Percentiles rank a stretch among this genome's conserved stretches.
Evolutionary conservation across 352 stramenopile genomes (phyloP).

Genomic region (Phytophthora ramorum): DNA sequence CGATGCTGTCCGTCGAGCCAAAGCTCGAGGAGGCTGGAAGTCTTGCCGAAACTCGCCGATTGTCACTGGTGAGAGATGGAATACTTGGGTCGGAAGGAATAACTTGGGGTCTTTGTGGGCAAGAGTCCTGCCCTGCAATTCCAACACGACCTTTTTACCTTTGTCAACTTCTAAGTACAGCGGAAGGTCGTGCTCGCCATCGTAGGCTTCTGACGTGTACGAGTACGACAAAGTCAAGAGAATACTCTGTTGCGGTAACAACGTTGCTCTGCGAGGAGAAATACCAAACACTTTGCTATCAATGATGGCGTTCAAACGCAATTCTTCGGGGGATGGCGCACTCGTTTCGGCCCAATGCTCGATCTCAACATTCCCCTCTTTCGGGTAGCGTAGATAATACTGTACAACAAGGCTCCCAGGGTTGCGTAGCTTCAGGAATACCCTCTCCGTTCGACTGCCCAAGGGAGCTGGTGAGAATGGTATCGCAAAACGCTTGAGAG

Average conservation of each 20-base stretch:
- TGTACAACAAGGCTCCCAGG: slow-evolving; percentile 83
- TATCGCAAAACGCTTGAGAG: slow-evolving; percentile 62
- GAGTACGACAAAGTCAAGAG: slow-evolving; percentile 72
- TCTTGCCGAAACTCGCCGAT: slow-evolving; percentile 66
- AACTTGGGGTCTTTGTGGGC: slow-evolving; percentile 64
- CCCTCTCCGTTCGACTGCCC: slow-evolving; percentile 54
- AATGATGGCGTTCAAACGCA: slow-evolving; percentile 82
- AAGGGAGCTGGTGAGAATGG: slow-evolving; percentile 82
- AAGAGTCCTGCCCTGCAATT: slow-evolving; percentile 87
- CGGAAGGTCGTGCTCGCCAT: slow-evolving; percentile 85
- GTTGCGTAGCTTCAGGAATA: slow-evolving; percentile 90
- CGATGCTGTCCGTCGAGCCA: slow-evolving; percentile 3
- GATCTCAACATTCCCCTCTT: slow-evolving; percentile 93
- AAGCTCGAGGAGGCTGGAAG: slow-evolving; percentile 21
- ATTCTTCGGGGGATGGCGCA: slow-evolving; percentile 80
- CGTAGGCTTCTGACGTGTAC: slow-evolving; percentile 76
- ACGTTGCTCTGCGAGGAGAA: slow-evolving; percentile 53
- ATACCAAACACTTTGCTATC: slow-evolving; percentile 81
- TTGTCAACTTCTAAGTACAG: slow-evolving; percentile 90
- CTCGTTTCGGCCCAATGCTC: slow-evolving; percentile 93
- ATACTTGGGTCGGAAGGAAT: slow-evolving; percentile 65
- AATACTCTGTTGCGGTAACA: slow-evolving; percentile 70
- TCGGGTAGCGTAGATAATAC: slow-evolving; percentile 89
- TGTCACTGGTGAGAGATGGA: slow-evolving; percentile 74
- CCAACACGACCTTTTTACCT: slow-evolving; percentile 89